Base-by-base conservation (phyloP, 345 rosid genomes). In the Euclidium syriacum region DNA sequence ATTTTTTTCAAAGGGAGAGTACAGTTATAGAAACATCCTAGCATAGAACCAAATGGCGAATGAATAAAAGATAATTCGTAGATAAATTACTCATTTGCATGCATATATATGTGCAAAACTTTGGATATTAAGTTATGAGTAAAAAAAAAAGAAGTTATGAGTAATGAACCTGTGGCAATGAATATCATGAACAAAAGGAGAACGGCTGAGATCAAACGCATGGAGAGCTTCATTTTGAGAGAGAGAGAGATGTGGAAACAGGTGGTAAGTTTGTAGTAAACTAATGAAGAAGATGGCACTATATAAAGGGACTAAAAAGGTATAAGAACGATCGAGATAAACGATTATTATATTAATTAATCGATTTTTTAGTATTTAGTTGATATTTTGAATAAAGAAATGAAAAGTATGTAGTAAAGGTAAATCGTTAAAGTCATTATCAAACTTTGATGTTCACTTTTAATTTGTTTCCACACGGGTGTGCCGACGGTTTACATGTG, bases 111-210 rank as follows among this genome's bases (percentile, higher is more conserved):
- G 34, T 46, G n/a, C 2, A 50, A 9, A 51, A 23, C n/a, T n/a
- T 30, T 25, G 35, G 36, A 58, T n/a, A 50, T 24, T 17, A 24
- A 48, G 51, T 15, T 6, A 71, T 0, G 63, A 42, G n/a, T n/a
- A n/a, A n/a, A n/a, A n/a, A n/a, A n/a, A n/a, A n/a, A n/a, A n/a
- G n/a, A n/a, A n/a, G n/a, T n/a, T n/a, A n/a, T n/a, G n/a, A n/a
- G 41, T 32, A 39, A 60, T 9, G 36, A 46, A 73, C 77, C 73
- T 66, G 77, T 48, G 46, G 68, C 58, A 5, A 73, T 33, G 64
- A 73, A 55, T 17, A 73, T 49, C 68, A 73, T 59, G 64, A 67
- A 48, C 69, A 73, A 2, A 48, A 73, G 26, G 10, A 73, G 47
- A 54, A 7, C 49, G 11, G 64, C 58, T 34, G 77, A 61, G 46